A percentile compares a stretch with the other conserved stretches of the same genome.
phyloP scores from a whole-genome alignment of 1,139 yeast genomes.

The Suzukiozyma palmioleophila region DNA sequence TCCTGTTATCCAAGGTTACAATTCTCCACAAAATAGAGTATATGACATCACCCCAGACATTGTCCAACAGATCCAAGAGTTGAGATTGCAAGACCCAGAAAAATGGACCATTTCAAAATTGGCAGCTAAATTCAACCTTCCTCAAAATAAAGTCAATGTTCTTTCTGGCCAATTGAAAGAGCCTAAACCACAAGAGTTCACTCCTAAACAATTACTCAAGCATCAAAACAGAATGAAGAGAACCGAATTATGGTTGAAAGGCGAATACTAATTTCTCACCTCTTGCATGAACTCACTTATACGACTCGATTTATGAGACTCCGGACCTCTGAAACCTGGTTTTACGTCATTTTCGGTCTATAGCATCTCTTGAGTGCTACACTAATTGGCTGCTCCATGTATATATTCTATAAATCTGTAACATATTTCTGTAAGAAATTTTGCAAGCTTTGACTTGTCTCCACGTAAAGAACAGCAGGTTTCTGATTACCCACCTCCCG shows the following conservation, averaged over 20 bases:
- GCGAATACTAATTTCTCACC: slow-evolving; percentile 30
- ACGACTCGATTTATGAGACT: too few relatives aligned
- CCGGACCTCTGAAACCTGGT: too few relatives aligned
- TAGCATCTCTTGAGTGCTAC: too few relatives aligned
- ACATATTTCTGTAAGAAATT: background rate
- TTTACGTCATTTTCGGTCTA: too few relatives aligned
- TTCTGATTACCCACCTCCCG: too few relatives aligned
- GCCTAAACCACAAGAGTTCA: slow-evolving; percentile 9
- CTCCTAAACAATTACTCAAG: slow-evolving; percentile 21
- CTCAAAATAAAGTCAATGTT: slow-evolving; percentile 5
- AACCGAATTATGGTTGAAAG: slow-evolving; percentile 59
- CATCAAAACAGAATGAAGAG: slow-evolving; percentile 55
- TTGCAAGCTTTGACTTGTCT: too few relatives aligned
- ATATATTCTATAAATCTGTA: background rate
- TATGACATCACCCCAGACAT: slow-evolving; percentile 61
- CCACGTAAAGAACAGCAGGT: too few relatives aligned
- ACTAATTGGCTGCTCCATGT: background rate
- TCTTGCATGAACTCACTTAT: background rate
- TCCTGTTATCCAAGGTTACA: slow-evolving; percentile 44
- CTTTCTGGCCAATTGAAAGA: slow-evolving; percentile 10
- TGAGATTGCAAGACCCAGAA: slow-evolving; percentile 60
- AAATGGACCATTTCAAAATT: slow-evolving; percentile 65
- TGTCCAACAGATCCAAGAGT: slow-evolving; percentile 54
- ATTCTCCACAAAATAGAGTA: slow-evolving; percentile 34
- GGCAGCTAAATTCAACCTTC: slow-evolving; percentile 53